Evolutionary conservation across 768 basidiomycete genomes (phyloP).

Genomic region (Phlegmacium glaucopus): DNA sequence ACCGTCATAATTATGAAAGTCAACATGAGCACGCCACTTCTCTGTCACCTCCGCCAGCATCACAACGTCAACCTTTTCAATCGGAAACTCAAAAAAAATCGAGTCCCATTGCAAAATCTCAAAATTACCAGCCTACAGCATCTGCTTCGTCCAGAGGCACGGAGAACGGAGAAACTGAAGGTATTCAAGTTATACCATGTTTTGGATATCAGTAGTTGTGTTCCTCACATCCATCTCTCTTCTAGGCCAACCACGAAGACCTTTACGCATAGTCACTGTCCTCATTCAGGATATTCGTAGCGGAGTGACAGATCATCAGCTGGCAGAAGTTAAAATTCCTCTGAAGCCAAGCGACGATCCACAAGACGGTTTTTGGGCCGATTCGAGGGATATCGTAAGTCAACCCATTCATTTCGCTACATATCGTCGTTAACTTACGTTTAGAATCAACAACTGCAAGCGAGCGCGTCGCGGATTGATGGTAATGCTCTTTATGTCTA

Average conservation of each 20-base stretch:
- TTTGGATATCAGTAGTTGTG: background rate
- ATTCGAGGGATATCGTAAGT: conserved; percentile 59
- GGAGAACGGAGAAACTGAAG: background rate
- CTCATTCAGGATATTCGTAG: conserved; percentile 63
- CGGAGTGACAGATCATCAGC: conserved; percentile 48
- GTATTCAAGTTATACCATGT: background rate
- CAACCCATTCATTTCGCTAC: background rate
- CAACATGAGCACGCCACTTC: conserved; percentile 1
- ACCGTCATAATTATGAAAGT: conserved; percentile 32
- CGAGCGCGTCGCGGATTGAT: conserved; percentile 63
- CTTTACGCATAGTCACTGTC: conserved; percentile 57
- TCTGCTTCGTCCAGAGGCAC: background rate
- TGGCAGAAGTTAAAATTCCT: conserved; percentile 66
- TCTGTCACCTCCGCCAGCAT: conserved; percentile 9
- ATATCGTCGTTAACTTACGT: background rate
- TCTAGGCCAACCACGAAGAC: conserved; percentile 9
- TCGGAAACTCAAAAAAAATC: background rate
- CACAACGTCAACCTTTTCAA: conserved; percentile 3
- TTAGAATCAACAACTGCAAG: conserved; percentile 53
- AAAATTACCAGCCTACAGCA: background rate
- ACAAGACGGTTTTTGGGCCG: conserved; percentile 66
- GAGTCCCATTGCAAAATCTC: background rate
- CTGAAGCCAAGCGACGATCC: conserved; percentile 44
- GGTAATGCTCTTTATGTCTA: conserved; percentile 34
- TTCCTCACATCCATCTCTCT: background rate